Evolutionary conservation across 495 filamentous ascomycete species (phyloP).

Genomic region (Articulospora tetracladia): DNA sequence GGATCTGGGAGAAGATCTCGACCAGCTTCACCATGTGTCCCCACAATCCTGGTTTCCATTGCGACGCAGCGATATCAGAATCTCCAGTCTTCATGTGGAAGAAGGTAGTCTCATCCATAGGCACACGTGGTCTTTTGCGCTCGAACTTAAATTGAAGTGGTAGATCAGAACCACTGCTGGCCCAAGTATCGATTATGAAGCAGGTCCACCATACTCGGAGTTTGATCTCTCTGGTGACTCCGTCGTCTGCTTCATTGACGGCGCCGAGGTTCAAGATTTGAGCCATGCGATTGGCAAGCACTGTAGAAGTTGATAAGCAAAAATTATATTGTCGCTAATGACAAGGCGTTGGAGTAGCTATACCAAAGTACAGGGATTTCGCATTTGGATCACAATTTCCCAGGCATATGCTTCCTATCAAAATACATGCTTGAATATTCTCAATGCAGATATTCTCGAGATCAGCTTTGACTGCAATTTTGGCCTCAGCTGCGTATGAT

Average conservation of each 20-base stretch:
- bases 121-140: not conserved
- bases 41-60: slow-evolving; percentile 15
- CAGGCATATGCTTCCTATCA: slow-evolving; percentile 13
- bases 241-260: not conserved
- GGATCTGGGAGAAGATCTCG: slow-evolving; percentile 10
- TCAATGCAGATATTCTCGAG: slow-evolving; percentile 17
- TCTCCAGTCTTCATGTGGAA: not conserved
- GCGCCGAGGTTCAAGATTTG: slow-evolving; percentile 4
- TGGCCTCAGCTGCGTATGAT: slow-evolving; percentile 1
- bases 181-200: slow-evolving; percentile 15
- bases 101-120: slow-evolving; percentile 15
- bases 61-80: not conserved
- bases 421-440: slow-evolving; percentile 20
- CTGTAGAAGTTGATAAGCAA: slow-evolving; percentile 1
- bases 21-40: slow-evolving; percentile 11
- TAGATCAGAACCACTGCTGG: slow-evolving; percentile 5
- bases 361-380: slow-evolving; percentile 16
- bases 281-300: slow-evolving; percentile 16
- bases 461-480: not conserved
- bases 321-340: not conserved
- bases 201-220: slow-evolving; percentile 14
- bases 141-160: not conserved
- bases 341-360: not conserved
- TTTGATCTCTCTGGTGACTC: slow-evolving; percentile 7
- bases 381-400: slow-evolving; percentile 1